Evolutionary conservation across 352 stramenopile genomes (phyloP).

Genomic region (Pythium apleroticum): DNA sequence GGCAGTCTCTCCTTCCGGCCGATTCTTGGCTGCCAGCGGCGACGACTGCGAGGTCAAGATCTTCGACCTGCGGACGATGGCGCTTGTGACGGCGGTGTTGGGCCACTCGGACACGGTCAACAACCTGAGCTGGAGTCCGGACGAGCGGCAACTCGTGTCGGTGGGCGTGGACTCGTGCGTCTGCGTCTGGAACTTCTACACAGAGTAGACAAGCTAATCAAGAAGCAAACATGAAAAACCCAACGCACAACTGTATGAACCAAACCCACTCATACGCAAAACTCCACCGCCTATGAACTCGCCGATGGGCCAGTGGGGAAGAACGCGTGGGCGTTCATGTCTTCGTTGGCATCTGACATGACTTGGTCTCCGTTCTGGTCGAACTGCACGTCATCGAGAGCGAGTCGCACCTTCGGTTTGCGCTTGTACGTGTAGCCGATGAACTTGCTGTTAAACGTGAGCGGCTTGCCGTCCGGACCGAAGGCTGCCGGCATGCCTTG

Average conservation of each 20-base stretch:
- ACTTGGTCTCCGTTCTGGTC: conserved; percentile 35
- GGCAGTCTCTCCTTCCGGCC: conserved; percentile 62
- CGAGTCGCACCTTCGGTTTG: conserved; percentile 81
- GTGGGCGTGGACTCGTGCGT: conserved; percentile 89
- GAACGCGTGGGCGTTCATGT: conserved; percentile 10
- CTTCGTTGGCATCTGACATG: conserved; percentile 22
- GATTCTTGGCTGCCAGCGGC: conserved; percentile 75
- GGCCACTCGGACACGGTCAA: conserved; percentile 79
- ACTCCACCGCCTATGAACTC: conserved; percentile 2
- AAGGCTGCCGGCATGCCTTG: conserved; percentile 43
- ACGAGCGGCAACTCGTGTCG: conserved; percentile 91
- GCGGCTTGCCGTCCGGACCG: conserved; percentile 71
- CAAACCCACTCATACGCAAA: background rate
- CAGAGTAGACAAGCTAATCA: conserved; percentile 2
- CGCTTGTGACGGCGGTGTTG: conserved; percentile 46
- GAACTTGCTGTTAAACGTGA: conserved; percentile 89
- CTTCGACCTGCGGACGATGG: conserved; percentile 50
- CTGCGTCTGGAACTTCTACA: conserved; percentile 92
- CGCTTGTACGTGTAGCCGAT: conserved; percentile 91
- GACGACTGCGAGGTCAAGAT: conserved; percentile 88
- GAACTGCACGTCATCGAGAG: conserved; percentile 75
- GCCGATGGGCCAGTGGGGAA: background rate
- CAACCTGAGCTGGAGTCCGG: conserved; percentile 81
- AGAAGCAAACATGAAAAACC: background rate
- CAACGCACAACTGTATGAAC: conserved; percentile 4